Percentiles rank a stretch among this genome's conserved stretches.
These are phyloP conservation scores for Podaxis pistillaris DNA, from an alignment of 768 basidiomycete genomes.

Conservation along the genomic window DNA sequence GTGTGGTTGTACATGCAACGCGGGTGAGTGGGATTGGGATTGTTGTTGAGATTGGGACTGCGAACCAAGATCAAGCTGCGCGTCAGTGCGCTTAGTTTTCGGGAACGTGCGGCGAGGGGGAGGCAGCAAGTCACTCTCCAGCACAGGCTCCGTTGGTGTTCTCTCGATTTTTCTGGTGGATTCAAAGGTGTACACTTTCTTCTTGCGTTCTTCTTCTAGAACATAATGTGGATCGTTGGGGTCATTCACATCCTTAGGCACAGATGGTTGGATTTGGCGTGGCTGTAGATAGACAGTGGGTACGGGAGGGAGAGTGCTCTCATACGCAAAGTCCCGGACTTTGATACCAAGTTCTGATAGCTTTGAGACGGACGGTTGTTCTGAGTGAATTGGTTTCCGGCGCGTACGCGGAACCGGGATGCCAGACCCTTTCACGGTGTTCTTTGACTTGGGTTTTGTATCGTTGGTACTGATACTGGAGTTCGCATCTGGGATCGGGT, in stretches of 20 bases:
- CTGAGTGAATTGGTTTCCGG: slow-evolving; percentile 9
- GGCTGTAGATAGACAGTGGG: slow-evolving; percentile 45
- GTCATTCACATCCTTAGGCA: slow-evolving; percentile 24
- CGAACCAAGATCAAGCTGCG: slow-evolving; percentile 5
- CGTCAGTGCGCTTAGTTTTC: slow-evolving; percentile 24
- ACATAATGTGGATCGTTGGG: slow-evolving; percentile 15
- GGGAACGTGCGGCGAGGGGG: slow-evolving; percentile 24
- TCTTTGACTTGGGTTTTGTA: neutral
- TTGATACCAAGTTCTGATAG: slow-evolving; percentile 38
- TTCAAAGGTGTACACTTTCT: slow-evolving; percentile 6
- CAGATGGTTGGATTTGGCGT: slow-evolving; percentile 47
- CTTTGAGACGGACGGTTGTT: slow-evolving; percentile 22
- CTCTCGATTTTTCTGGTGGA: slow-evolving; percentile 29
- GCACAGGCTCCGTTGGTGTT: slow-evolving; percentile 31
- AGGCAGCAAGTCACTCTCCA: slow-evolving; percentile 19
- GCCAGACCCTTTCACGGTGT: neutral
- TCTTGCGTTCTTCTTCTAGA: slow-evolving; percentile 18
- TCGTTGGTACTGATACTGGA: neutral
- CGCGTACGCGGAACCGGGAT: neutral
- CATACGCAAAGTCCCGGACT: slow-evolving; percentile 67
- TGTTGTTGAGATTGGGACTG: neutral
- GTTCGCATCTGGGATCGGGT: neutral
- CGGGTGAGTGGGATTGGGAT: neutral
- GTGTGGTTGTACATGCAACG: neutral
- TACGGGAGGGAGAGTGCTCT: slow-evolving; percentile 63